phyloP scores from a whole-genome alignment of 257 asterid species.

The Dorcoceras hygrometricum region DNA sequence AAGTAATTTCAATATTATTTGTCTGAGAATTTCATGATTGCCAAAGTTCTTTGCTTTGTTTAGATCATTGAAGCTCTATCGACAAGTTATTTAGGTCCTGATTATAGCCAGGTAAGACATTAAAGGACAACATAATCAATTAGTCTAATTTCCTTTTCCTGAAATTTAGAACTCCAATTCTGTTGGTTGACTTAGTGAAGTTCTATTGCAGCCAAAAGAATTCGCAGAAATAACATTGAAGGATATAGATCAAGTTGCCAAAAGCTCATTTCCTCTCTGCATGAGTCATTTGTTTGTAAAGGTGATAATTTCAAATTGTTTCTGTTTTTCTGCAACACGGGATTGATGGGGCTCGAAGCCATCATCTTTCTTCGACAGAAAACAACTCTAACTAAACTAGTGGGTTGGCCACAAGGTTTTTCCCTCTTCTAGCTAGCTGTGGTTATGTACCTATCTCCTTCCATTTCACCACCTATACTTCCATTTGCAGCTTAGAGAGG shows the following conservation, averaged over 20 bases:
- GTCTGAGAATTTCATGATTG: constrained; percentile 21
- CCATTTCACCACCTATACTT: constrained; percentile 17
- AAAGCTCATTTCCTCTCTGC: constrained; percentile 91
- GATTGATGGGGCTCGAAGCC: neutral
- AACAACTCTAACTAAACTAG: neutral
- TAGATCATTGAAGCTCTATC: constrained; percentile 91
- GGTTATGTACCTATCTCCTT: neutral
- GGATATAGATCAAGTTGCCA: constrained; percentile 89
- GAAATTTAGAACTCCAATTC: constrained; percentile 9
- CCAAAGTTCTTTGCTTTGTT: constrained; percentile 33
- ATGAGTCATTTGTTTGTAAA: constrained; percentile 94
- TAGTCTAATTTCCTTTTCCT: constrained; percentile 10
- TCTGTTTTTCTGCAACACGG: neutral
- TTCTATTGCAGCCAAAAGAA: constrained; percentile 64
- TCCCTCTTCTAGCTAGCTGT: constrained; percentile 12
- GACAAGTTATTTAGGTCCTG: constrained; percentile 87
- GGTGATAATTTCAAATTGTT: constrained; percentile 38
- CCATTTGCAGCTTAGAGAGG: constrained; percentile 75
- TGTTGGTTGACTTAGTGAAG: constrained; percentile 32
- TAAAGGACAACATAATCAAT: constrained; percentile 15
- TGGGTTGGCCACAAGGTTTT: neutral
- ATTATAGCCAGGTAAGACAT: constrained; percentile 84
- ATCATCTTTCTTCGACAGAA: no score
- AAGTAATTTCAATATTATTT: constrained; percentile 20
- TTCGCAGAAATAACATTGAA: constrained; percentile 60